Conservation (phyloP, 768 basidiomycete species). For the Lanmaoa rubissima region DNA sequence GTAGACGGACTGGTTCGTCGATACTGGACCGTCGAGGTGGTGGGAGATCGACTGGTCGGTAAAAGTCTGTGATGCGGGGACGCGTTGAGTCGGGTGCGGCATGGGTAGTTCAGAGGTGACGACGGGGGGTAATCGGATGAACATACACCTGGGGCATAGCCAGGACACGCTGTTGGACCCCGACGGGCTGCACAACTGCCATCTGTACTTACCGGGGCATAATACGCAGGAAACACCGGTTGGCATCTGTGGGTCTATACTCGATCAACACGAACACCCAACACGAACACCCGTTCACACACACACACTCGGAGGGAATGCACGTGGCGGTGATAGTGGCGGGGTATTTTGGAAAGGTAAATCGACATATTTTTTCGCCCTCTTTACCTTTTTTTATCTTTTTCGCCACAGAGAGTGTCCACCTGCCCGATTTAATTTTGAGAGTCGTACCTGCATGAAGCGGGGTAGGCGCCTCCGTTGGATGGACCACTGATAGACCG, state of each 20-base stretch:
- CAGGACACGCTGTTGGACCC: constrained; percentile 27
- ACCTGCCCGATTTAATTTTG: constrained; percentile 17
- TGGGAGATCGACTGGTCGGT: constrained; percentile 14
- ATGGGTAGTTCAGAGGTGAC: constrained; percentile 5
- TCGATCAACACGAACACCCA: constrained; percentile 15
- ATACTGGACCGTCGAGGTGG: neutral
- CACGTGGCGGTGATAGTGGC: constrained; percentile 13
- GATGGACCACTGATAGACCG: too few relatives aligned
- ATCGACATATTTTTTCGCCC: constrained; percentile 15
- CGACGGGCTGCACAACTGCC: constrained; percentile 8
- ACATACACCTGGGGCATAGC: constrained; percentile 28
- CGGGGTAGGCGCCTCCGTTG: too few relatives aligned
- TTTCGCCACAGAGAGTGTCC: constrained; percentile 19
- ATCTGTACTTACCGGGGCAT: constrained; percentile 26
- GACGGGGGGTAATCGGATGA: constrained; percentile 25
- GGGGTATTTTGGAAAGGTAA: constrained; percentile 18
- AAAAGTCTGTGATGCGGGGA: constrained; percentile 28
- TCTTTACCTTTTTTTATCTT: constrained; percentile 21
- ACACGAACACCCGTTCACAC: neutral
- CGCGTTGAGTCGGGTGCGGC: too few relatives aligned
- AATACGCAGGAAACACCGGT: constrained; percentile 25
- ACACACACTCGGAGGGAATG: constrained; percentile 4
- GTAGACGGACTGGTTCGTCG: constrained; percentile 9
- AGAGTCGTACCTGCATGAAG: constrained; percentile 8
- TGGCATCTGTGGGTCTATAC: constrained; percentile 24